These are phyloP conservation scores for Cladosporium phlei DNA, from an alignment of 2,329 filamentous ascomycete species.

Conservation along the genomic window DNA sequence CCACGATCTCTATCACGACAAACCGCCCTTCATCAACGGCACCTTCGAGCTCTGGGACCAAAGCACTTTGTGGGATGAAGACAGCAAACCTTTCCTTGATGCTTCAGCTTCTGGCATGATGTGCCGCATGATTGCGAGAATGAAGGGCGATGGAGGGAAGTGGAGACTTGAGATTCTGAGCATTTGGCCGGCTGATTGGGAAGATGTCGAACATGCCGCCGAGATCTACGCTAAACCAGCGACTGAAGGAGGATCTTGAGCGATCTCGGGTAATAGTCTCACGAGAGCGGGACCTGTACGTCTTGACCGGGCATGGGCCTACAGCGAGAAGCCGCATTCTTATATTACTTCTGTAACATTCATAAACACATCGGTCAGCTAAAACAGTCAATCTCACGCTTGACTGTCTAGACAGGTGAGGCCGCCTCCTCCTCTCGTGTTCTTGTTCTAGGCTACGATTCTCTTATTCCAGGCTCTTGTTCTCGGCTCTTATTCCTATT, in stretches of 20 bases:
- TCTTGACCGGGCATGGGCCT: too few relatives aligned
- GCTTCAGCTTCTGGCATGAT: slow-evolving; percentile 30
- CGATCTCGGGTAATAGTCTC: too few relatives aligned
- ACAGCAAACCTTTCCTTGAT: slow-evolving; percentile 40
- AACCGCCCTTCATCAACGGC: slow-evolving; percentile 50
- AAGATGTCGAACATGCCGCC: slow-evolving; percentile 50
- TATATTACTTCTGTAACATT: too few relatives aligned
- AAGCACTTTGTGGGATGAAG: slow-evolving; percentile 40
- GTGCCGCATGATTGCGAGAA: slow-evolving; percentile 46
- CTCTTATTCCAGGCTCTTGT: too few relatives aligned
- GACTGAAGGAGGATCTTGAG: neutral
- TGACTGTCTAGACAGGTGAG: too few relatives aligned
- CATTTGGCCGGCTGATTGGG: slow-evolving; percentile 50
- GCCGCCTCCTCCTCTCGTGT: too few relatives aligned
- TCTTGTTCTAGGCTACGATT: too few relatives aligned
- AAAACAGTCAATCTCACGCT: too few relatives aligned
- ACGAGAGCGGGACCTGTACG: too few relatives aligned
- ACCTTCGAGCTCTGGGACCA: slow-evolving; percentile 46
- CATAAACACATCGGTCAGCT: too few relatives aligned
- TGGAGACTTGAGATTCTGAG: slow-evolving; percentile 46
- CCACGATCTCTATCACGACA: slow-evolving; percentile 56
- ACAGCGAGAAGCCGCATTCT: too few relatives aligned
- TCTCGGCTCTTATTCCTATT: too few relatives aligned
- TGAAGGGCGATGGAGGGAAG: slow-evolving; percentile 41
- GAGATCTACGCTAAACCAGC: slow-evolving; percentile 33